phyloP scores from a whole-genome alignment of 1,284 basidiomycete species.

The Paramarasmius palmivorus region DNA sequence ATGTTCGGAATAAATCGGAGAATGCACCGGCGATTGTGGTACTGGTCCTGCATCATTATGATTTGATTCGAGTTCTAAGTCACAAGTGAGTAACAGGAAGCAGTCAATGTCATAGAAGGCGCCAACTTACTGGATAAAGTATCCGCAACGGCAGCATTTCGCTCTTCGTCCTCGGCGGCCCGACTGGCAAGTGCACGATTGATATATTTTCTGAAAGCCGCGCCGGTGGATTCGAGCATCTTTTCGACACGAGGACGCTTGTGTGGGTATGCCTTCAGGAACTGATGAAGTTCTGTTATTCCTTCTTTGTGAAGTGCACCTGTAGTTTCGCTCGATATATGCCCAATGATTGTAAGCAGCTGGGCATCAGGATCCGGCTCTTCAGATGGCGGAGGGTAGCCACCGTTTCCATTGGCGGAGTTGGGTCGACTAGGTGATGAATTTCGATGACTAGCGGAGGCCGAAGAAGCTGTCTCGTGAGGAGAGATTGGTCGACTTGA shows the following conservation, averaged over 20 bases:
- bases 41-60: conserved; percentile 25
- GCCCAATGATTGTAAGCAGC: conserved; percentile 82
- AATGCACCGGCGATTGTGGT: conserved; percentile 23
- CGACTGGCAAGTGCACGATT: conserved; percentile 79
- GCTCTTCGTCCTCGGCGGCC: conserved; percentile 82
- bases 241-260: conserved; percentile 86
- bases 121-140: conserved; percentile 69
- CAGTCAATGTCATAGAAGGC: conserved; percentile 3
- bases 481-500: conserved; percentile 67
- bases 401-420: conserved; percentile 44
- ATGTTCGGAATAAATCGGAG: conserved; percentile 15
- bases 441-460: conserved; percentile 51
- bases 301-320: conserved; percentile 85
- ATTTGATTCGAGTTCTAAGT: conserved; percentile 67
- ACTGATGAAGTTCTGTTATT: conserved; percentile 95
- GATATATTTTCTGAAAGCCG: conserved; percentile 84
- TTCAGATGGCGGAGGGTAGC: conserved; percentile 51
- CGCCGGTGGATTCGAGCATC: conserved; percentile 79
- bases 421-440: conserved; percentile 65
- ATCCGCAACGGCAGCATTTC: conserved; percentile 73
- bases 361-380: conserved; percentile 82
- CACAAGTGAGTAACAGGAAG: conserved; percentile 7
- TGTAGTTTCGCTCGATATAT: conserved; percentile 87
- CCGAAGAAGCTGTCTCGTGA: conserved; percentile 55
- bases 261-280: conserved; percentile 89